Percentiles rank a stretch among this genome's conserved stretches.
phyloP scores from a whole-genome alignment of 2,329 filamentous ascomycete genomes.

The Paraphaeosphaeria minitans region DNA sequence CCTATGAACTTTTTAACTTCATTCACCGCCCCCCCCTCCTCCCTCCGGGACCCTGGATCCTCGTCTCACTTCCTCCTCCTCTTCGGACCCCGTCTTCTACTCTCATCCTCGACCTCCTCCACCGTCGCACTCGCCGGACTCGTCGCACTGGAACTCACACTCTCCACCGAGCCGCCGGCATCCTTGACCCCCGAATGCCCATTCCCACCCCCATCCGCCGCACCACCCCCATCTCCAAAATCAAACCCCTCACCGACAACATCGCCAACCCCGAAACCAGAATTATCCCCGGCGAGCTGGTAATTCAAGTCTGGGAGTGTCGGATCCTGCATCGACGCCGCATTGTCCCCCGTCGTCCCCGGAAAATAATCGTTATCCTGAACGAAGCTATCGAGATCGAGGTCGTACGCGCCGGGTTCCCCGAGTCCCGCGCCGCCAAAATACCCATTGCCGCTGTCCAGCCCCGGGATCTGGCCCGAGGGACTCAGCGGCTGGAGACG shows the following conservation, averaged over 20 bases:
- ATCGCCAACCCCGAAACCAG: conserved; percentile 3
- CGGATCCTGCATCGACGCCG: conserved; percentile 8
- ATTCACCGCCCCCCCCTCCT: too few species aligned
- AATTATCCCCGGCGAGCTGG: conserved; percentile 20
- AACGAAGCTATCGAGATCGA: conserved; percentile 64
- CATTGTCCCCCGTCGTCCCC: conserved; percentile 2
- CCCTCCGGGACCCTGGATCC: too few species aligned
- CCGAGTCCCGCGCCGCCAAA: conserved; percentile 45
- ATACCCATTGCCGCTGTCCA: conserved; percentile 48
- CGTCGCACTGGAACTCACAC: conserved; percentile 47
- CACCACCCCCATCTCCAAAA: conserved; percentile 8
- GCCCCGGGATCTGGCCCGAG: conserved; percentile 75
- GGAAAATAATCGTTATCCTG: conserved; percentile 62
- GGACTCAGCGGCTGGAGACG: conserved; percentile 81
- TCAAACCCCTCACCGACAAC: conserved; percentile 14
- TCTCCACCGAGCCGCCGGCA: conserved; percentile 43
- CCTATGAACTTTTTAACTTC: neutral
- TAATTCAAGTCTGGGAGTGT: conserved; percentile 37
- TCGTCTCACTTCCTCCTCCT: conserved; percentile 36
- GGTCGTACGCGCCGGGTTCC: conserved; percentile 46
- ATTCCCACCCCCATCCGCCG: conserved; percentile 2
- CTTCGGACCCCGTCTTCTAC: conserved; percentile 34
- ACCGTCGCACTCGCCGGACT: conserved; percentile 44
- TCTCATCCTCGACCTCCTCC: conserved; percentile 44
- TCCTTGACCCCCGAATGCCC: conserved; percentile 14